Conservation (phyloP, 176 grass and related monocot genomes). For the Musa troglodytarum region DNA sequence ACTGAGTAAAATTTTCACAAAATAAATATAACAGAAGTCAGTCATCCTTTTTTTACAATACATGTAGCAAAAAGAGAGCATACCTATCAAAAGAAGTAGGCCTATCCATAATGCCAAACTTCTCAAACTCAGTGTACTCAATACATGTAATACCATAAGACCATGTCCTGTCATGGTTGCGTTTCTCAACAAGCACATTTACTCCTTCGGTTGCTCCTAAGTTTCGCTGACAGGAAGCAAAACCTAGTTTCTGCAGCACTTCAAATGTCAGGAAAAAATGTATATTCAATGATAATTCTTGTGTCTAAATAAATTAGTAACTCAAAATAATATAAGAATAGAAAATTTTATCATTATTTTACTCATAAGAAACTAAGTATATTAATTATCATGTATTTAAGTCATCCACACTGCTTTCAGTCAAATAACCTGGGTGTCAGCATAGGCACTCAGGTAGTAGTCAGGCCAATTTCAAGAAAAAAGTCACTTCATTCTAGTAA, state of each 20-base stretch:
- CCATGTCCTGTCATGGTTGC: conserved; percentile 60
- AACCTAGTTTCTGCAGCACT: conserved; percentile 92
- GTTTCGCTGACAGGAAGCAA: conserved; percentile 86
- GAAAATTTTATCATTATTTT: not conserved
- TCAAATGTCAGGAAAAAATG: conserved; percentile 17
- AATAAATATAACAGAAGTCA: not conserved
- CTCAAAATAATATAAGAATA: not conserved
- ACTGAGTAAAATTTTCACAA: not conserved
- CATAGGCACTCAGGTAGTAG: too few relatives aligned
- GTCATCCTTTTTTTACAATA: not conserved
- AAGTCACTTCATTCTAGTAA: too few relatives aligned
- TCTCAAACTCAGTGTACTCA: conserved; percentile 97
- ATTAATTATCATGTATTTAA: too few relatives aligned
- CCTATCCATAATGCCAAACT: conserved; percentile 67
- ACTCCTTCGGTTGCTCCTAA: conserved; percentile 88
- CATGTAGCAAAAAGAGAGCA: conserved; percentile 1
- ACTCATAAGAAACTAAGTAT: too few relatives aligned
- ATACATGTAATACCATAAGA: conserved; percentile 93
- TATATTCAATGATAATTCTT: not conserved
- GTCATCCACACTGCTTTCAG: too few relatives aligned
- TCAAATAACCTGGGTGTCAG: too few relatives aligned
- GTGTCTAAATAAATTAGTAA: not conserved
- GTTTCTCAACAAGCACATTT: conserved; percentile 92
- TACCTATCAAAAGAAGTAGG: conserved; percentile 53
- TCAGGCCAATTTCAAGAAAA: too few relatives aligned